Conservation (phyloP, 345 rosid species). For the Turnera subulata region DNA sequence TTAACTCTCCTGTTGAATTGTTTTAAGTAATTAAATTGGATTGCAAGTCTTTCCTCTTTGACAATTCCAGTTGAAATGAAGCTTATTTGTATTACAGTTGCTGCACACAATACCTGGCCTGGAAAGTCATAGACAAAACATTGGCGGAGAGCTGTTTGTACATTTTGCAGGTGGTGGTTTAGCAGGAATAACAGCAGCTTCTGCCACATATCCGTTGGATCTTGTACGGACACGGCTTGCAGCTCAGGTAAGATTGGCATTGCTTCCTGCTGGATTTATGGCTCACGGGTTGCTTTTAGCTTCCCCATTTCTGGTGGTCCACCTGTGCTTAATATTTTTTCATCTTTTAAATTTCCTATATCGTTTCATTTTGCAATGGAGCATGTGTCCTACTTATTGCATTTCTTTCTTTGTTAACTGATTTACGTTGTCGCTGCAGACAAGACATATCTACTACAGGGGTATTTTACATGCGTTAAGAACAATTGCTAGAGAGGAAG, state of each 20-base stretch:
- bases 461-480: constrained; percentile 72
- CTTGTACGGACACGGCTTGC: constrained; percentile 97
- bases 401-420: too few species aligned
- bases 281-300: too few species aligned
- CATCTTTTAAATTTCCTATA: background rate
- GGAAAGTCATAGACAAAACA: constrained; percentile 33
- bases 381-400: background rate
- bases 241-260: constrained; percentile 60
- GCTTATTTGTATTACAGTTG: constrained; percentile 40
- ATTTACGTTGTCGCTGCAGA: constrained; percentile 41
- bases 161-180: constrained; percentile 85
- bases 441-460: constrained; percentile 66
- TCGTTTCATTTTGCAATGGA: background rate
- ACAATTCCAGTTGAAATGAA: constrained; percentile 6
- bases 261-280: background rate
- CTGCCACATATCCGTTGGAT: constrained; percentile 88
- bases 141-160: constrained; percentile 39
- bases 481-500: constrained; percentile 83
- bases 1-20: background rate
- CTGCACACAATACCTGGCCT: constrained; percentile 37
- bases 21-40: background rate
- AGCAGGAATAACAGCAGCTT: constrained; percentile 93
- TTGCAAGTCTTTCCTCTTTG: background rate
- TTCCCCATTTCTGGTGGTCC: background rate
- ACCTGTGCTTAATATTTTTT: background rate